phyloP scores from a whole-genome alignment of 2,329 filamentous ascomycete species.

The Pseudogymnoascus sp. region DNA sequence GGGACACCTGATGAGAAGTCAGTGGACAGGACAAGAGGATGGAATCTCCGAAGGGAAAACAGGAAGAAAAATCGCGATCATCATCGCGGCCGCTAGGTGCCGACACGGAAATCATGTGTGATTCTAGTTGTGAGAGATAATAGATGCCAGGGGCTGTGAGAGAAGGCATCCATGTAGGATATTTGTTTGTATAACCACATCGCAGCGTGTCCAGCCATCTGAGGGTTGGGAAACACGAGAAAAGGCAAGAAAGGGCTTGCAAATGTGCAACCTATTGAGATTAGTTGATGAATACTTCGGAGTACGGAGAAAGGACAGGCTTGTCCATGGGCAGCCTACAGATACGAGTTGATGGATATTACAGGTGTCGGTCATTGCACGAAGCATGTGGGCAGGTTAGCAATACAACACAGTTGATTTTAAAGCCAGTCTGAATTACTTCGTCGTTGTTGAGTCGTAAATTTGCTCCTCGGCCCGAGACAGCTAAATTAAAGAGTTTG shows the following conservation, averaged over 20 bases:
- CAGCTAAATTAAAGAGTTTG: not conserved
- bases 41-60: not conserved
- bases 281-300: not conserved
- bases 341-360: not conserved
- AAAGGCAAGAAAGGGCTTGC: not conserved
- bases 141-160: too few species aligned
- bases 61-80: not conserved
- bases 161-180: not conserved
- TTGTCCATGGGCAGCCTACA: not conserved
- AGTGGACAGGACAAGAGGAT: not conserved
- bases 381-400: not conserved
- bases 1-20: not conserved
- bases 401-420: not conserved
- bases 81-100: too few species aligned
- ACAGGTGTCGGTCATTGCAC: not conserved
- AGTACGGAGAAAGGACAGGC: not conserved
- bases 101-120: not conserved
- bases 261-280: not conserved
- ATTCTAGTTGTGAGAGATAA: not conserved
- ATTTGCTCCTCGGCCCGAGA: not conserved
- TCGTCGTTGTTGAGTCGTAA: not conserved
- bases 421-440: not conserved
- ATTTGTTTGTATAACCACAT: not conserved
- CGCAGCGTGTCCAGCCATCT: not conserved
- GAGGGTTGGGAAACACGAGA: not conserved